phyloP scores from a whole-genome alignment of 2,329 filamentous ascomycete species.

The Cercospora berteroae region DNA sequence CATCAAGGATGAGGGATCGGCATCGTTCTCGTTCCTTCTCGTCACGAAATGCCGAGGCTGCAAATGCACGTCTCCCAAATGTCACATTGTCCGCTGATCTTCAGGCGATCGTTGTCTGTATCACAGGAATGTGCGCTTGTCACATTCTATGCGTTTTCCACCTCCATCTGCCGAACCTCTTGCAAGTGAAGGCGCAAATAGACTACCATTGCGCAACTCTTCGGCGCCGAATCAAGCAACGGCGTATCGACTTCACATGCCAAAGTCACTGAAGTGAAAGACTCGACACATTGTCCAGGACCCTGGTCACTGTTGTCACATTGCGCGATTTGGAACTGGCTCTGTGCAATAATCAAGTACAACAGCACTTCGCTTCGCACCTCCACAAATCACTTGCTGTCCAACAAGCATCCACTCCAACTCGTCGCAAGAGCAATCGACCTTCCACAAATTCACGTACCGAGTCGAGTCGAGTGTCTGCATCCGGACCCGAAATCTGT shows the following conservation, averaged over 20 bases:
- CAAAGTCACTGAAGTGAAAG: background rate
- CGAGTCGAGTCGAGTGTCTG: background rate
- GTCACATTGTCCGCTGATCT: background rate
- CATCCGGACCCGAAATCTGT: too few species aligned
- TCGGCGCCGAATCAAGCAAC: background rate
- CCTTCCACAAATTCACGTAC: background rate
- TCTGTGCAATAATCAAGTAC: background rate
- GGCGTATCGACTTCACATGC: background rate
- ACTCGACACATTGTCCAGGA: background rate
- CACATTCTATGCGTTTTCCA: background rate
- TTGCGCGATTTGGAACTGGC: background rate
- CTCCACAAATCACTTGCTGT: too few species aligned
- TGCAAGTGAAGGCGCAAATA: background rate
- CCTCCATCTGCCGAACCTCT: background rate
- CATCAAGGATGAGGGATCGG: background rate
- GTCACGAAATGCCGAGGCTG: background rate
- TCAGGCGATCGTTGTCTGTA: background rate
- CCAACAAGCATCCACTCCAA: too few species aligned
- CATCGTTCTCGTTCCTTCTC: background rate
- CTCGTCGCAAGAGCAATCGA: background rate
- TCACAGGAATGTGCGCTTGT: background rate
- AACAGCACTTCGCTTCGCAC: too few species aligned
- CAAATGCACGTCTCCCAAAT: background rate
- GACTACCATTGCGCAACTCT: background rate
- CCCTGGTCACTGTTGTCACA: background rate